Evolutionary conservation across 768 basidiomycete species (phyloP).

Genomic region (Nidularia sp.): DNA sequence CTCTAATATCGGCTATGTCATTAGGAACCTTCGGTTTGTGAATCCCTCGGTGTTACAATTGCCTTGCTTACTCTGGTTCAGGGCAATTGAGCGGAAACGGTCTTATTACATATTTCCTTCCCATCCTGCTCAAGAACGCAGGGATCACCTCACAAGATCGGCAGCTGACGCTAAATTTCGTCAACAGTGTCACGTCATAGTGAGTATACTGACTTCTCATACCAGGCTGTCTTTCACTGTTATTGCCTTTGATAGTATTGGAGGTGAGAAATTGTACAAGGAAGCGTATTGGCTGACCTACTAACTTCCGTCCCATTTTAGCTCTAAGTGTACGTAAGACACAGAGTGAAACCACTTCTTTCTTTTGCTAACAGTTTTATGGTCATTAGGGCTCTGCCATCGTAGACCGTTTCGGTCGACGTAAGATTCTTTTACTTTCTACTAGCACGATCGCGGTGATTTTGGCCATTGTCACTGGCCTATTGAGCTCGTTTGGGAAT

Average conservation of each 20-base stretch:
- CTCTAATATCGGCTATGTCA: too few species aligned
- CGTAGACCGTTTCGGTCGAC: constrained; percentile 45
- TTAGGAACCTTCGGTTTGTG: constrained; percentile 19
- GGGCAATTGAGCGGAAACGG: constrained; percentile 49
- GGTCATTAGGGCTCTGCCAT: constrained; percentile 34
- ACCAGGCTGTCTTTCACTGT: background rate
- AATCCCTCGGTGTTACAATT: background rate
- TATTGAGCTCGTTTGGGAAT: constrained; percentile 33
- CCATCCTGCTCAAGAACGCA: constrained; percentile 41
- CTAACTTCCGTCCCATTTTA: background rate
- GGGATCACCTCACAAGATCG: constrained; percentile 37
- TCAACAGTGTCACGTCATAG: constrained; percentile 49
- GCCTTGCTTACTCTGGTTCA: constrained; percentile 10
- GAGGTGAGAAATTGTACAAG: constrained; percentile 19
- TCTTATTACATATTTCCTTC: constrained; percentile 46
- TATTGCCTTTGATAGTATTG: constrained; percentile 18
- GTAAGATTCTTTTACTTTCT: constrained; percentile 37
- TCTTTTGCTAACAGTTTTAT: background rate
- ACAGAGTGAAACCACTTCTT: constrained; percentile 2
- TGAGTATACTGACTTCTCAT: constrained; percentile 11
- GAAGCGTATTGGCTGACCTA: background rate
- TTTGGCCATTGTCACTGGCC: constrained; percentile 41
- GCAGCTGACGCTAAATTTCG: constrained; percentile 43
- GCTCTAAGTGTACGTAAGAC: constrained; percentile 18
- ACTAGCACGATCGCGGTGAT: constrained; percentile 31